These are phyloP conservation scores for Chernovozyma sophiae-reginae DNA, from an alignment of 1,139 yeast genomes.

Conservation along the genomic window DNA sequence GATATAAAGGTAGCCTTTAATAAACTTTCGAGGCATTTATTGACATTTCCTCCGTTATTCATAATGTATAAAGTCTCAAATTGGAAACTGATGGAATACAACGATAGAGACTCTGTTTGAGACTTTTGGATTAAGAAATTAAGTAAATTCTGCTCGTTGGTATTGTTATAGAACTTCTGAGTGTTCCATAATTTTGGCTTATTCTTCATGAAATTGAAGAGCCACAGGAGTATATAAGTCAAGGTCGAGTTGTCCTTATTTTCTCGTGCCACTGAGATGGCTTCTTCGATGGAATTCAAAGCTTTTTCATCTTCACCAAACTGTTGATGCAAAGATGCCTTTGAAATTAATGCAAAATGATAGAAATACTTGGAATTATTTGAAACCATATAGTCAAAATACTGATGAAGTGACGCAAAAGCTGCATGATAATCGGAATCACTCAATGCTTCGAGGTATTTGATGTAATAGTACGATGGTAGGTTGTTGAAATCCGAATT, in stretches of 20 bases:
- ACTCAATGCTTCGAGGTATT: conserved; percentile 59
- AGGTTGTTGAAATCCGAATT: conserved; percentile 47
- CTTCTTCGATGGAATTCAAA: conserved; percentile 76
- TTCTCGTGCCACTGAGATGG: conserved; percentile 84
- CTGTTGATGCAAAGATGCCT: conserved; percentile 74
- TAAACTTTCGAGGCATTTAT: conserved; percentile 47
- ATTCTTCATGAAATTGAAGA: conserved; percentile 64
- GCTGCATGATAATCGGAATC: conserved; percentile 71
- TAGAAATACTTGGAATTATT: conserved; percentile 60
- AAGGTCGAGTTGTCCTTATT: conserved; percentile 72
- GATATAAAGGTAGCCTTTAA: conserved; percentile 53
- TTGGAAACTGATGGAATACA: conserved; percentile 58
- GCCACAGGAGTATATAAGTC: conserved; percentile 76
- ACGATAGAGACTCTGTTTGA: conserved; percentile 45
- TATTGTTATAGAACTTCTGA: conserved; percentile 38
- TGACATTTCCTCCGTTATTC: conserved; percentile 46
- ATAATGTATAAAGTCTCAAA: conserved; percentile 54
- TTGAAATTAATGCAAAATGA: conserved; percentile 76
- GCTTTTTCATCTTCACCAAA: conserved; percentile 78
- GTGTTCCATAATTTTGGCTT: conserved; percentile 55
- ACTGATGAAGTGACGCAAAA: conserved; percentile 67
- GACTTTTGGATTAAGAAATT: conserved; percentile 60
- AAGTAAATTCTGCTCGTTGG: conserved; percentile 54
- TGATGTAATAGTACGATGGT: conserved; percentile 63
- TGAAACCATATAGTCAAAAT: conserved; percentile 83